Percentiles rank a stretch among this genome's conserved stretches.
Conservation (phyloP, 2,329 filamentous ascomycete species). For the Trichoderma simmonsii region DNA sequence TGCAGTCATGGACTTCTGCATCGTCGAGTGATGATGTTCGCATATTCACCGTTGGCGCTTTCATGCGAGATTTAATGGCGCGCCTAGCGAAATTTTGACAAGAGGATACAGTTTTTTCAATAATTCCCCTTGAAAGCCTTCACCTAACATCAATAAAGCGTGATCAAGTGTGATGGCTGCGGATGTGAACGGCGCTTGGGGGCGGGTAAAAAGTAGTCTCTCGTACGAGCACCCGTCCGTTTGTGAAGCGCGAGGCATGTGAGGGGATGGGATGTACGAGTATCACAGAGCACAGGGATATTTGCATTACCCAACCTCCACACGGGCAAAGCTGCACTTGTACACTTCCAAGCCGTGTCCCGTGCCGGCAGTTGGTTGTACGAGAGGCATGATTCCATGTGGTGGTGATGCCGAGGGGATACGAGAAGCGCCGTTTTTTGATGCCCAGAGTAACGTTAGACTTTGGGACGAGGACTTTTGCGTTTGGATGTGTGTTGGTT, state of each 20-base stretch:
- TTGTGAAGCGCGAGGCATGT: neutral
- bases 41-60: neutral
- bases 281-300: neutral
- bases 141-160: neutral
- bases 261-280: neutral
- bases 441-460: neutral
- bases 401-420: neutral
- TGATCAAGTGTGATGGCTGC: constrained; percentile 1
- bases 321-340: neutral
- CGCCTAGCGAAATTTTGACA: neutral
- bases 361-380: neutral
- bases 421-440: neutral
- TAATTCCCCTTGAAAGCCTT: neutral
- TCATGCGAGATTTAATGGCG: neutral
- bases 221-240: neutral
- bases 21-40: neutral
- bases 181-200: neutral
- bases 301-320: neutral
- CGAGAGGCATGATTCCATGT: neutral
- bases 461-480: neutral
- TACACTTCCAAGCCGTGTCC: neutral
- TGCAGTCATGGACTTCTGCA: neutral
- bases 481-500: neutral
- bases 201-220: neutral
- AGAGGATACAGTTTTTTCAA: neutral